Evolutionary conservation across 2,329 filamentous ascomycete genomes (phyloP).

Genomic region (Fusarium zealandicum): DNA sequence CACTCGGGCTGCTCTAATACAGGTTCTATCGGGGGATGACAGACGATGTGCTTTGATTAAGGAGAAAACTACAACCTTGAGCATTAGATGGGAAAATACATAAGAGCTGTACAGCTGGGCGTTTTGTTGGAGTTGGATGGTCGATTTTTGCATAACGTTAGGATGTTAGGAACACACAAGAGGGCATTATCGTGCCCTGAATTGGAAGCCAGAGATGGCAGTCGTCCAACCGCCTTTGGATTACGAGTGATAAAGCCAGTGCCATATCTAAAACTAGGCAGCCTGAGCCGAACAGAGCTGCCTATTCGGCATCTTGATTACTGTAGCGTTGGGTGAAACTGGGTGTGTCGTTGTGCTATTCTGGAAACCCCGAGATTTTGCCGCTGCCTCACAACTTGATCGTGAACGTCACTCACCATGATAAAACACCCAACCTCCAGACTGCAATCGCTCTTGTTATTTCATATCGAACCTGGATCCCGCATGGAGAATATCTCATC

Average conservation of each 20-base stretch:
- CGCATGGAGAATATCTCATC: background rate
- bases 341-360: too few relatives aligned
- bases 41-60: constrained; percentile 29
- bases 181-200: constrained; percentile 1
- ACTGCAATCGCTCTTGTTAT: background rate
- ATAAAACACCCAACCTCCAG: background rate
- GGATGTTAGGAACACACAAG: background rate
- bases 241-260: background rate
- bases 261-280: too few relatives aligned
- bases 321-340: too few relatives aligned
- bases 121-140: constrained; percentile 35
- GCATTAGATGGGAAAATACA: constrained; percentile 21
- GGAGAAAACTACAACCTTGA: constrained; percentile 17
- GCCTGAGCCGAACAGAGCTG: too few relatives aligned
- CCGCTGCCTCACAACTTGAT: constrained; percentile 10
- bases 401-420: constrained; percentile 15
- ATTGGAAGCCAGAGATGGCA: background rate
- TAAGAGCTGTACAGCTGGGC: constrained; percentile 38
- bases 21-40: constrained; percentile 1
- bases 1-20: constrained; percentile 9
- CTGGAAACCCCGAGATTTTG: constrained; percentile 24
- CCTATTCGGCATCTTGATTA: too few relatives aligned
- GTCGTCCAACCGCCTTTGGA: background rate
- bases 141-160: constrained; percentile 19
- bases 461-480: background rate